Base-by-base conservation (phyloP, 2,329 filamentous ascomycete species). In the Calonectria hongkongensis region DNA sequence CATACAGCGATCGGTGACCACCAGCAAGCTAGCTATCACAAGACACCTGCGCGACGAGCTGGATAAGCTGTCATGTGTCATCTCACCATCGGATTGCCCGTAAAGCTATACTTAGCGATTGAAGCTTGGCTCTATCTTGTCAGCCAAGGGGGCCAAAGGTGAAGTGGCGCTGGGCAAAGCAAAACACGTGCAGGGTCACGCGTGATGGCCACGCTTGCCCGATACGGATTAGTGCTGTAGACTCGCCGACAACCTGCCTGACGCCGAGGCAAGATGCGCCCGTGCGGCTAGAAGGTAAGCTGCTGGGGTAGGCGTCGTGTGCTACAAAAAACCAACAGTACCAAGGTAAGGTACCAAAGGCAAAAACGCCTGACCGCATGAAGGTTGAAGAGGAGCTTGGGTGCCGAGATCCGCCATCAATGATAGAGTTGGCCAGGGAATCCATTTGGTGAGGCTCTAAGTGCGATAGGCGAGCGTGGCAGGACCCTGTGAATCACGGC, bases 151-250 rank as follows among this genome's bases (percentile, higher is more conserved):
- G 4, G 21, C n/a, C 8, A 39, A 2, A 18, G 13, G 13, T 60
- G 54, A 60, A 30, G 18, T 43, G 25, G 39, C 21, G 16, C 54
- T 43, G 33, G 16, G 45, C 47, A 72, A 68, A 69, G 60, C 41
- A 65, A 60, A 43, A 27, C 70, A 72, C 70, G 70, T 72, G 70
- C 30, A 72, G 21, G 58, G 63, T 73, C 71, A 73, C 71, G 67
- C 63, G 71, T 36, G 36, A 27, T 13, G 13, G 18, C 4, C 27
- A 9, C 21, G 27, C 63, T 70, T 73, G 15, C 56, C 48, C 2
- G 13, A 12, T 65, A 9, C 16, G 45, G 67, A 12, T 48, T 73
- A 70, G 71, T 28, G 67, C 63, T 21, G 4, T 18, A n/a, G 71
- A 28, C 45, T 63, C 47, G 27, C 36, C 54, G n/a, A 21, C 54